These are phyloP conservation scores for Pholiota molesta DNA, from an alignment of 768 basidiomycete species.

Conservation along the genomic window DNA sequence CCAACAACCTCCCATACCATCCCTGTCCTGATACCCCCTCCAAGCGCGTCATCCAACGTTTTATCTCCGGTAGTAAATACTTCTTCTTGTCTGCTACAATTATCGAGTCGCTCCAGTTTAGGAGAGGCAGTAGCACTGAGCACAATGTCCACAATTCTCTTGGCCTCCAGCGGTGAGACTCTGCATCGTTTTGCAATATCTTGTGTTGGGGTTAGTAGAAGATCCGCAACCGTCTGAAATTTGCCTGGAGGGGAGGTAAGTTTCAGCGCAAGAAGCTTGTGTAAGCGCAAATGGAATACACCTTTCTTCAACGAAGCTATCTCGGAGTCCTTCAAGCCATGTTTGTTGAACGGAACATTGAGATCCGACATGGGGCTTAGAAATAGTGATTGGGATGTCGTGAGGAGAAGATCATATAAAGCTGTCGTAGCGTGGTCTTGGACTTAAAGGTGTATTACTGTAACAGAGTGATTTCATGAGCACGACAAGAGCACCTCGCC, in stretches of 20 bases:
- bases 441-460: too few species aligned
- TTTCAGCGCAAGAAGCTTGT: not conserved
- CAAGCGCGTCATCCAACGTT: conserved; percentile 66
- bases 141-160: conserved; percentile 51
- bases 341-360: not conserved
- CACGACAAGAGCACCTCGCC: too few species aligned
- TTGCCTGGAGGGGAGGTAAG: conserved; percentile 40
- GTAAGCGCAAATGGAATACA: conserved; percentile 11
- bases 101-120: conserved; percentile 42
- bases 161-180: conserved; percentile 50
- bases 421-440: too few species aligned
- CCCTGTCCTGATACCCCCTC: conserved; percentile 79
- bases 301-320: conserved; percentile 34
- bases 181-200: conserved; percentile 62
- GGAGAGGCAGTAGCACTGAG: conserved; percentile 44
- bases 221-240: conserved; percentile 47
- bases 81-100: conserved; percentile 40
- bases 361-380: too few species aligned
- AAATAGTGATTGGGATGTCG: too few species aligned
- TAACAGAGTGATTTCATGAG: too few species aligned
- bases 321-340: conserved; percentile 21
- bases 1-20: conserved; percentile 89
- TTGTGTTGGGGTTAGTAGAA: conserved; percentile 49
- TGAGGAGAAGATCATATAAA: too few species aligned
- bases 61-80: conserved; percentile 76